These are phyloP conservation scores for Lonicera japonica DNA, from an alignment of 129 eudicot species.

Conservation along the genomic window DNA sequence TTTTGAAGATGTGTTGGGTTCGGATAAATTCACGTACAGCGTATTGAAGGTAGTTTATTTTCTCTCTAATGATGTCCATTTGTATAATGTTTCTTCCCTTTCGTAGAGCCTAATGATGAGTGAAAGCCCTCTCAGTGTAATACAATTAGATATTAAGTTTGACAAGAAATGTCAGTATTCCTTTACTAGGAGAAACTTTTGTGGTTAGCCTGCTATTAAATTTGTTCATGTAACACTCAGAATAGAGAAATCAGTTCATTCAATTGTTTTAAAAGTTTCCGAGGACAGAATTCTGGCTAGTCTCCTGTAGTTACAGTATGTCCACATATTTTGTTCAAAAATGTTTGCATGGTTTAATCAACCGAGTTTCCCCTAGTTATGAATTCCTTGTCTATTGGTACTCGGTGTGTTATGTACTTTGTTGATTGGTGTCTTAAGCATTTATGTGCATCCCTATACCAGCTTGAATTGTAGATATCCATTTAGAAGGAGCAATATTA, in stretches of 20 bases:
- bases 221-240: conserved; percentile 19
- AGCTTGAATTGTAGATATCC: too few relatives aligned
- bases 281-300: too few relatives aligned
- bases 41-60: conserved; percentile 18
- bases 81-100: conserved; percentile 24
- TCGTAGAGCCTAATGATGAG: conserved; percentile 18
- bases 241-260: conserved; percentile 14
- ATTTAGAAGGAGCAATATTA: too few relatives aligned
- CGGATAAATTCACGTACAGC: conserved; percentile 9
- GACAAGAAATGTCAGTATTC: conserved; percentile 15
- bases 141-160: conserved; percentile 10
- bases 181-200: conserved; percentile 5
- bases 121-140: conserved; percentile 15
- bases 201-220: conserved; percentile 3
- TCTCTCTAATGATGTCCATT: conserved; percentile 3
- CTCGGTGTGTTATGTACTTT: too few relatives aligned
- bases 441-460: too few relatives aligned
- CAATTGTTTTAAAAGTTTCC: too few relatives aligned
- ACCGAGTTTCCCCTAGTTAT: too few relatives aligned
- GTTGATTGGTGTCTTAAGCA: too few relatives aligned
- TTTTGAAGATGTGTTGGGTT: conserved; percentile 14
- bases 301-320: too few relatives aligned
- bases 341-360: too few relatives aligned
- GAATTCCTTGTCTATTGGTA: too few relatives aligned
- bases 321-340: too few relatives aligned